Conservation (phyloP, 2,329 filamentous ascomycete genomes). For the Dactylellina cionopaga region DNA sequence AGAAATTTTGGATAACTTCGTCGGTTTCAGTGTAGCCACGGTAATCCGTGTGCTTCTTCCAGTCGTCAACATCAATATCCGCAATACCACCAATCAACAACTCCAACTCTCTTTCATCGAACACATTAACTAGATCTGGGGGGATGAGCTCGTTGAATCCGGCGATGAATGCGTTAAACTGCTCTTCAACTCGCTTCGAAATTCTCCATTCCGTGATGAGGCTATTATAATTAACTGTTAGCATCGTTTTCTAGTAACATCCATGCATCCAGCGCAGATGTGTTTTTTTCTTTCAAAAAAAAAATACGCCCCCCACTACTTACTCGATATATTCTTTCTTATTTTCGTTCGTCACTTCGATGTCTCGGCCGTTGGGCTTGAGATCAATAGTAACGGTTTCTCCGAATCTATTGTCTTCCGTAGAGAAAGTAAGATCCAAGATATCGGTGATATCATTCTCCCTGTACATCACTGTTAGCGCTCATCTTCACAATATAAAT, state of each 20-base stretch:
- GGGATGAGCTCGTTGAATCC: conserved; percentile 98
- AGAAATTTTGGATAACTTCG: conserved; percentile 97
- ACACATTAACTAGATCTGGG: conserved; percentile 95
- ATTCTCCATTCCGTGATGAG: conserved; percentile 99
- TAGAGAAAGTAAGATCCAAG: conserved; percentile 93
- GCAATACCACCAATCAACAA: conserved; percentile 97
- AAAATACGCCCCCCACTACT: conserved; percentile 58
- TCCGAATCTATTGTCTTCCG: conserved; percentile 96
- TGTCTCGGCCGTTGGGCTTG: conserved; percentile 87
- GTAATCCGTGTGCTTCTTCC: conserved; percentile 99
- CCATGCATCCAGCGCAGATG: not conserved
- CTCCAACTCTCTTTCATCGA: conserved; percentile 96
- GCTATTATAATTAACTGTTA: conserved; percentile 61
- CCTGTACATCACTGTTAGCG: conserved; percentile 58
- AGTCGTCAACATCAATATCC: conserved; percentile 99
- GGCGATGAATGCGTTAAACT: conserved; percentile 97
- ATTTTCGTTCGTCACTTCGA: conserved; percentile 97
- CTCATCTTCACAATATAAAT: not conserved
- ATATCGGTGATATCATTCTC: conserved; percentile 96
- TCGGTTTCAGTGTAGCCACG: conserved; percentile 97
- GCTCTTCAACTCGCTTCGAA: conserved; percentile 96
- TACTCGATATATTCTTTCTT: conserved; percentile 98
- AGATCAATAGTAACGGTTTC: conserved; percentile 93
- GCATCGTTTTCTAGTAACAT: too few species aligned
- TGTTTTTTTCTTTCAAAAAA: conserved; percentile 3